These are phyloP conservation scores for Metahyphopichia silvanorum DNA, from an alignment of 805 yeast genomes.

Conservation along the genomic window DNA sequence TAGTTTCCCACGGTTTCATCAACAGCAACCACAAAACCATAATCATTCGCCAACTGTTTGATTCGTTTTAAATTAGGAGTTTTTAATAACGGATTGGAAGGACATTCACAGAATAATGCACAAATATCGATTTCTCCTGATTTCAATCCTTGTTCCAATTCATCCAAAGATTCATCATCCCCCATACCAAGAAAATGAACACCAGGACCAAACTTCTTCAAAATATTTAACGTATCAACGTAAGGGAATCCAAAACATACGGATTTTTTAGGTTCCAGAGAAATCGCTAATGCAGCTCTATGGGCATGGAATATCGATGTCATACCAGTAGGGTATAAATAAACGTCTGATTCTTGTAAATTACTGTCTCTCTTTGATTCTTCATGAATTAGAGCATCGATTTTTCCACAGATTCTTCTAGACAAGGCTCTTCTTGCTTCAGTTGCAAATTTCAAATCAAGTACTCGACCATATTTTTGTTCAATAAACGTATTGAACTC, in stretches of 20 bases:
- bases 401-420: constrained; percentile 69
- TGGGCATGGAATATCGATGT: constrained; percentile 85
- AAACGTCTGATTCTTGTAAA: constrained; percentile 64
- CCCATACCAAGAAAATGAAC: constrained; percentile 83
- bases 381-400: constrained; percentile 38
- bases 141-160: constrained; percentile 59
- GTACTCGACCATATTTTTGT: constrained; percentile 85
- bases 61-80: constrained; percentile 75
- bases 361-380: constrained; percentile 25
- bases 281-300: constrained; percentile 32
- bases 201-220: constrained; percentile 90
- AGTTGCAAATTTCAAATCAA: constrained; percentile 71
- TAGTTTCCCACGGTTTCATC: constrained; percentile 96
- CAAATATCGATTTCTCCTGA: constrained; percentile 56
- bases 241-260: constrained; percentile 97
- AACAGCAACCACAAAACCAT: constrained; percentile 73
- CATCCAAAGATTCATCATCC: constrained; percentile 63
- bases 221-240: constrained; percentile 83
- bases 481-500: constrained; percentile 73
- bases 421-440: constrained; percentile 75
- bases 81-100: constrained; percentile 88
- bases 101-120: constrained; percentile 87
- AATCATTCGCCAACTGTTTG: constrained; percentile 62
- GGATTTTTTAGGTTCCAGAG: constrained; percentile 46
- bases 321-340: constrained; percentile 89